Evolutionary conservation across 768 basidiomycete genomes (phyloP), one percentile per base, ranked within the genome.

Genomic region (Lepiota brunneoincarnata): DNA sequence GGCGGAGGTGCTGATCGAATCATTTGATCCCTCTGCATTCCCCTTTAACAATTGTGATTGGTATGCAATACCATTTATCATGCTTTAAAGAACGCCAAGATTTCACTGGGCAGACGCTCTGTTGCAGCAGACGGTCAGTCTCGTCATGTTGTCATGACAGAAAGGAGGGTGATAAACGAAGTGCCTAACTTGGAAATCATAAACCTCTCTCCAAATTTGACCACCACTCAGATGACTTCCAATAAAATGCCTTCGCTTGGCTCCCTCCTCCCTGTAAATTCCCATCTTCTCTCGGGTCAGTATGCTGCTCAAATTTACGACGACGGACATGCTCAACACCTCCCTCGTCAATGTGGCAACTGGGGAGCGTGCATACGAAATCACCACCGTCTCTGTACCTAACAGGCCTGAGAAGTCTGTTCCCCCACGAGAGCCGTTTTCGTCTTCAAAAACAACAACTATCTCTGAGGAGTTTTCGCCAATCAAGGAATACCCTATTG

Each of bases 221-320:
- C 71, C 56, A 46, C 36, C 53, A 51, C 42, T 39, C 3, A 46
- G 37, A 42, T 14, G 34, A 20, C 42, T 45, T 20, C 21, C 45
- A 54, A 57, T 58, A 58, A 44, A 57, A 58, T 59, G 57, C 40
- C 37, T 43, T 51, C 23, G 24, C 52, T 40, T 49, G 17, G 36
- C 39, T 15, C 31, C 41, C 53, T 43, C n/a, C 35, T n/a, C 34
- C 42, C 51, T 31, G 40, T 35, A 34, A 45, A 39, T 35, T 17
- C 14, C 20, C 50, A 23, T 23, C 39, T 45, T 48, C 56, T 39
- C 31, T 50, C 18, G 47, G 44, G 24, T 46, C 63, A 65, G 49
- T 43, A 84, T 83, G 82, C 65, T 84, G 28, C 74, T 84, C 64
- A 82, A 76, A 72, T 83, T 84, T 64, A 78, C 81, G 38, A 72